These are phyloP conservation scores for Paramecium sexaurelia DNA, from an alignment of 73 alveolate genomes.

Conservation along the genomic window DNA sequence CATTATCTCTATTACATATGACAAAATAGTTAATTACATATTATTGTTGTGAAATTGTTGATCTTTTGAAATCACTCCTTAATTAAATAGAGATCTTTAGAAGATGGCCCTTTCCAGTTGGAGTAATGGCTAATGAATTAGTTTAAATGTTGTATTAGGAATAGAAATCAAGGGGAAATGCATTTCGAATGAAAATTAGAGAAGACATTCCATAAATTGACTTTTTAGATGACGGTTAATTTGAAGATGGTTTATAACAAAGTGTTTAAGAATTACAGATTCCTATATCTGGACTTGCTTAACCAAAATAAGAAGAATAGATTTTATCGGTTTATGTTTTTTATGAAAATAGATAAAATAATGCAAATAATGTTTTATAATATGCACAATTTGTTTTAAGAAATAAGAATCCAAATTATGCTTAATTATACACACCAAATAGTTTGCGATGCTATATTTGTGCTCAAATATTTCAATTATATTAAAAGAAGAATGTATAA, in stretches of 20 bases:
- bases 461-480: constrained; percentile 2
- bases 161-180: constrained; percentile 64
- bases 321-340: neutral
- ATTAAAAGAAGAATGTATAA: neutral
- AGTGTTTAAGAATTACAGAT: neutral
- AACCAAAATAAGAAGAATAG: neutral
- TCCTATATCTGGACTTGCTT: neutral
- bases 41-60: neutral
- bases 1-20: constrained; percentile 32
- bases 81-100: constrained; percentile 61
- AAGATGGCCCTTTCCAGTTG: constrained; percentile 71
- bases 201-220: constrained; percentile 66
- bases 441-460: constrained; percentile 31
- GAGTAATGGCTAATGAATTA: constrained; percentile 65
- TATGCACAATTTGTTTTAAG: constrained; percentile 19
- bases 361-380: constrained; percentile 15
- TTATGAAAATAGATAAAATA: neutral
- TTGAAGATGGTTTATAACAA: neutral
- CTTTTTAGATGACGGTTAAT: constrained; percentile 9
- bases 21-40: constrained; percentile 35
- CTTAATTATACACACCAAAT: neutral
- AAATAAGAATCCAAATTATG: constrained; percentile 38
- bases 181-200: constrained; percentile 61
- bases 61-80: constrained; percentile 27
- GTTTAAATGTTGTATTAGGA: constrained; percentile 54